A percentile compares a stretch with the other conserved stretches of the same genome.
phyloP scores from a whole-genome alignment of 2,329 filamentous ascomycete species.

The Orbilia blumenaviensis region DNA sequence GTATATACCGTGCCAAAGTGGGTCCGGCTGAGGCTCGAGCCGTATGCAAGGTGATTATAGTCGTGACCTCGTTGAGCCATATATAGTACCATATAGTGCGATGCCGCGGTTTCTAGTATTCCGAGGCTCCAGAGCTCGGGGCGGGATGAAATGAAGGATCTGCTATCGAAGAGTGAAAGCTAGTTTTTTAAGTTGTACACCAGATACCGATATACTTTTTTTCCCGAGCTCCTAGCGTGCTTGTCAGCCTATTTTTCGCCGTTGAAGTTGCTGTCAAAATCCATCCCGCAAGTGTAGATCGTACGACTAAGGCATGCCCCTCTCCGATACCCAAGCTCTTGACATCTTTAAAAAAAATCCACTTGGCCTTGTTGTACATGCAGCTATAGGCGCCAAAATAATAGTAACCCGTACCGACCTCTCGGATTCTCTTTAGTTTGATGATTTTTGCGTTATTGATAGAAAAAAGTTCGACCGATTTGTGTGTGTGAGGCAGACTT shows the following conservation, averaged over 20 bases:
- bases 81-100: not conserved
- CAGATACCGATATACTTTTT: not conserved
- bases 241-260: not conserved
- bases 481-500: conserved; percentile 31
- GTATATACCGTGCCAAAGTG: not conserved
- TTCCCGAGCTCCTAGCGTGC: not conserved
- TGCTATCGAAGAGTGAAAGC: not conserved
- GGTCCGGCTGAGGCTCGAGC: conserved; percentile 1
- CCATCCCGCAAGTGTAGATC: not conserved
- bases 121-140: not conserved
- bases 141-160: conserved; percentile 8
- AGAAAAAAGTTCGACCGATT: not conserved
- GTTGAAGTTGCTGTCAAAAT: conserved; percentile 4
- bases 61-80: not conserved
- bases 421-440: not conserved
- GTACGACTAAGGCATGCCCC: conserved; percentile 8
- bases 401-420: not conserved
- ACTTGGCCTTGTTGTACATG: conserved; percentile 7
- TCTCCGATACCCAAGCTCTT: not conserved
- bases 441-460: not conserved
- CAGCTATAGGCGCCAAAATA: conserved; percentile 8
- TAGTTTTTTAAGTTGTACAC: not conserved
- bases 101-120: not conserved
- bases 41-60: conserved; percentile 17
- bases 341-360: not conserved